phyloP scores from a whole-genome alignment of 2,329 filamentous ascomycete species.

The Celoporthe dispersa region DNA sequence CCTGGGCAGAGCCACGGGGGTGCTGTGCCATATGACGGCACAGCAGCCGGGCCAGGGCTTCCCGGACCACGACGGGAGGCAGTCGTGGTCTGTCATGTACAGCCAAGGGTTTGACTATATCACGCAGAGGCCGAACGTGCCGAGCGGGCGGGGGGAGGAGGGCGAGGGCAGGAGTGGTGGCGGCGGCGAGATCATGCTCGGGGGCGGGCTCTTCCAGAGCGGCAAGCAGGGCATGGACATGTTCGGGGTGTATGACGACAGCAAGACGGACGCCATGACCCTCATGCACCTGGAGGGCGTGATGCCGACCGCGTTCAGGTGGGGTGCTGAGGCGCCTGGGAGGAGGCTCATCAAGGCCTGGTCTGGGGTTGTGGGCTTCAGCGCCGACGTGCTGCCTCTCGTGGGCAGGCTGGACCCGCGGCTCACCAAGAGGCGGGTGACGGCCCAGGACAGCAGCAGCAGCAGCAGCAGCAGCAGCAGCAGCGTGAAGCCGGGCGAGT shows the following conservation, averaged over 20 bases:
- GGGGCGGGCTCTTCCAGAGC: conserved; percentile 55
- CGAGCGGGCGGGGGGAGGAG: conserved; percentile 31
- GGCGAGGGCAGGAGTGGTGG: too few relatives aligned
- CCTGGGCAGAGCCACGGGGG: conserved; percentile 48
- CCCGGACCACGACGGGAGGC: conserved; percentile 38
- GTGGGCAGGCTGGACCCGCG: conserved; percentile 49
- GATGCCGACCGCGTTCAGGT: conserved; percentile 48
- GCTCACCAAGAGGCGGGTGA: conserved; percentile 37
- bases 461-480: neutral
- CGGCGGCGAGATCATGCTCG: conserved; percentile 55
- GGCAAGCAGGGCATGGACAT: conserved; percentile 48
- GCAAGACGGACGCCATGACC: conserved; percentile 43
- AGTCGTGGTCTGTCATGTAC: conserved; percentile 58
- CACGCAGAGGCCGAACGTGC: conserved; percentile 47
- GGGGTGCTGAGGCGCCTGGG: conserved; percentile 32
- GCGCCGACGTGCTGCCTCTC: conserved; percentile 52
- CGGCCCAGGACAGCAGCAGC: neutral
- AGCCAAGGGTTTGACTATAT: conserved; percentile 55
- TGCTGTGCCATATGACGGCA: conserved; percentile 55
- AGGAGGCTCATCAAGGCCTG: conserved; percentile 47
- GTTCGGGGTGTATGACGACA: conserved; percentile 54
- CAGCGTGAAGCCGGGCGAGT: conserved; percentile 44
- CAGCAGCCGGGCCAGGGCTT: conserved; percentile 47
- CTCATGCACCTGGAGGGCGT: conserved; percentile 47
- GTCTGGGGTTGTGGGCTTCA: conserved; percentile 54